phyloP scores from a whole-genome alignment of 768 basidiomycete genomes.

The Hygrophorus russula region DNA sequence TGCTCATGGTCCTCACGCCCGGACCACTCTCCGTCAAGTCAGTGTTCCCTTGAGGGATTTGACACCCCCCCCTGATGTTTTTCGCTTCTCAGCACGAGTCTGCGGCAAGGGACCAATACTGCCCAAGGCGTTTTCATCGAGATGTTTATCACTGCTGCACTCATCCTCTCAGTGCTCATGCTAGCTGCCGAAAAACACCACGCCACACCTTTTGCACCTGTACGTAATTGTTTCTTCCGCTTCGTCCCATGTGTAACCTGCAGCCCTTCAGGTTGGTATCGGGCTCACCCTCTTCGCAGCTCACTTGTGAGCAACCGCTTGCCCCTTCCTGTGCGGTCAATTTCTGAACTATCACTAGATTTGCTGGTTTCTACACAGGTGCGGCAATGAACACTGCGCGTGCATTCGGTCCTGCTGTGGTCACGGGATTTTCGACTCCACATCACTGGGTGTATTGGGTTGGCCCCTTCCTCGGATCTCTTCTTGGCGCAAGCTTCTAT shows the following conservation, averaged over 20 bases:
- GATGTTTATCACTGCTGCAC: constrained; percentile 52
- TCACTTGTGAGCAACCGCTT: constrained; percentile 34
- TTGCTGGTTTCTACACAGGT: constrained; percentile 51
- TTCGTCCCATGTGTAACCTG: not conserved
- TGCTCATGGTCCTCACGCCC: constrained; percentile 44
- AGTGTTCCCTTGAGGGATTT: constrained; percentile 8
- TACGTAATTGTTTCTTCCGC: constrained; percentile 14
- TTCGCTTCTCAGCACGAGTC: constrained; percentile 29
- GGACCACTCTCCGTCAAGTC: constrained; percentile 46
- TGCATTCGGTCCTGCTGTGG: constrained; percentile 58
- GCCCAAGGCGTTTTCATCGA: constrained; percentile 61
- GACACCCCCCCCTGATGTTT: constrained; percentile 4
- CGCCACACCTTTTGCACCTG: constrained; percentile 59
- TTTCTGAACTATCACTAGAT: constrained; percentile 23
- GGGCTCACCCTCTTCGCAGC: constrained; percentile 55
- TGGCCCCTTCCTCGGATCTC: constrained; percentile 55
- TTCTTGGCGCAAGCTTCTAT: constrained; percentile 51
- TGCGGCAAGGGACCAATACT: constrained; percentile 33
- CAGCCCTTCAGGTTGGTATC: constrained; percentile 38
- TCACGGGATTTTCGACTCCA: constrained; percentile 42
- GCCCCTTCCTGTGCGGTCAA: not conserved
- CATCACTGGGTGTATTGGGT: constrained; percentile 70
- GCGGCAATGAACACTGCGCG: constrained; percentile 62
- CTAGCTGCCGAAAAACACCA: constrained; percentile 61
- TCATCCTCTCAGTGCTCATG: constrained; percentile 60